Evolutionary conservation across 2,329 filamentous ascomycete genomes (phyloP).

Genomic region (Diaporthe sp.): DNA sequence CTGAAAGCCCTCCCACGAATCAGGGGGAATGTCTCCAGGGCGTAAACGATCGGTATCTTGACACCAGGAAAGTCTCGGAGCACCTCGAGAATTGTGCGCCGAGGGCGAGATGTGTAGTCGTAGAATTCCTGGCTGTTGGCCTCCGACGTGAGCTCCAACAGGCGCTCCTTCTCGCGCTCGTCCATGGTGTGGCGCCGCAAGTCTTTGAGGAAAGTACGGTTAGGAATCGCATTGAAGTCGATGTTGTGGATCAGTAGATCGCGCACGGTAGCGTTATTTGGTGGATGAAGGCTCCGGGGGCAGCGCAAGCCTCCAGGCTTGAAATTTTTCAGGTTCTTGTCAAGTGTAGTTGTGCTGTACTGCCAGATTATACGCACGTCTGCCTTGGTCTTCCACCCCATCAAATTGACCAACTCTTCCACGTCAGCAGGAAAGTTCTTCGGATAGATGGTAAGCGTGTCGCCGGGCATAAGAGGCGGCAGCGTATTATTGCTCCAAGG

Average conservation of each 20-base stretch:
- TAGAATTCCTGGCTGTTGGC: slow-evolving; percentile 90
- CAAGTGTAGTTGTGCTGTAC: background rate
- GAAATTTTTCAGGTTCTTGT: background rate
- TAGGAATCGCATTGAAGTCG: slow-evolving; percentile 90
- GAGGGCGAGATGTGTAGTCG: slow-evolving; percentile 92
- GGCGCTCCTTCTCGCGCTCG: slow-evolving; percentile 79
- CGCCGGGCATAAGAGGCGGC: slow-evolving; percentile 71
- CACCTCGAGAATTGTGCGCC: slow-evolving; percentile 91
- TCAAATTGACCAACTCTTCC: slow-evolving; percentile 78
- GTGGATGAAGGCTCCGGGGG: slow-evolving; percentile 49
- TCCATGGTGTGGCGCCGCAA: slow-evolving; percentile 81
- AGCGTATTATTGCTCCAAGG: slow-evolving; percentile 37
- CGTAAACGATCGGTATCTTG: slow-evolving; percentile 79
- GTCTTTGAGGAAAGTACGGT: slow-evolving; percentile 84
- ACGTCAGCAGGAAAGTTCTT: slow-evolving; percentile 89
- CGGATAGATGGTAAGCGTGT: slow-evolving; percentile 84
- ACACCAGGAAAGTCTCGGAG: slow-evolving; percentile 90
- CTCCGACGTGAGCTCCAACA: slow-evolving; percentile 84
- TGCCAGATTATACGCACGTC: slow-evolving; percentile 62
- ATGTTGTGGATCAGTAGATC: slow-evolving; percentile 83
- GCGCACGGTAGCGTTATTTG: slow-evolving; percentile 70
- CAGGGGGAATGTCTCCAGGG: slow-evolving; percentile 79
- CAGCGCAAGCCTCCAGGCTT: background rate
- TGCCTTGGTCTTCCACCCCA: slow-evolving; percentile 81
- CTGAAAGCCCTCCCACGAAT: slow-evolving; percentile 95